These are phyloP conservation scores for Malassezia nana DNA, from an alignment of 1,284 basidiomycete genomes.

Conservation along the genomic window DNA sequence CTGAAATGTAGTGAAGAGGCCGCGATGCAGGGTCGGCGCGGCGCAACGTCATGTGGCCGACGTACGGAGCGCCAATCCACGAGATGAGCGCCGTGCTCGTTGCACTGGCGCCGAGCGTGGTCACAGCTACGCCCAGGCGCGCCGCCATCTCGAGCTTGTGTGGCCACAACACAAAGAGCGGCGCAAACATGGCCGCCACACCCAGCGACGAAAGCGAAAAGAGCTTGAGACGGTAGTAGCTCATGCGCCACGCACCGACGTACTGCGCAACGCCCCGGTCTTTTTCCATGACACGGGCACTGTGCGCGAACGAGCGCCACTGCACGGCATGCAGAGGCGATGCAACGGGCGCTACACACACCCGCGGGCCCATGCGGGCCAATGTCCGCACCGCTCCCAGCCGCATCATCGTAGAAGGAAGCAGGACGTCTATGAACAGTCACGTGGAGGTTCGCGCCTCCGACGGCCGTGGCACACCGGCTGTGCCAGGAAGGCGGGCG, in stretches of 20 bases:
- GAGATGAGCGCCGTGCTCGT: slow-evolving; percentile 65
- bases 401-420: background rate
- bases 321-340: background rate
- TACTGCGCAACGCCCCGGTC: slow-evolving; percentile 30
- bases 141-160: slow-evolving; percentile 63
- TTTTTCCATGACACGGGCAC: background rate
- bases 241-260: slow-evolving; percentile 59
- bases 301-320: background rate
- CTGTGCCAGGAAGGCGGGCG: slow-evolving; percentile 37
- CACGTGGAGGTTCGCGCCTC: background rate
- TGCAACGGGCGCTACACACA: background rate
- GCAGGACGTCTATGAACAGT: background rate
- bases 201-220: slow-evolving; percentile 70
- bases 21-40: background rate
- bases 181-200: slow-evolving; percentile 62
- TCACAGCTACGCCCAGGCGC: slow-evolving; percentile 60
- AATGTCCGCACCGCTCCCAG: background rate
- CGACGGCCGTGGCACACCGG: background rate
- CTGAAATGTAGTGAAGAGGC: slow-evolving; percentile 15
- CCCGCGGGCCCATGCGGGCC: background rate
- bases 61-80: slow-evolving; percentile 60
- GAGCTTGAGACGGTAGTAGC: slow-evolving; percentile 67
- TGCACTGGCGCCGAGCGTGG: slow-evolving; percentile 62
- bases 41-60: slow-evolving; percentile 50
- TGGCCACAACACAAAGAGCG: slow-evolving; percentile 70